Percentiles rank a stretch among this genome's conserved stretches.
Conservation (phyloP, 2,329 filamentous ascomycete genomes). For the Apiospora hydei region DNA sequence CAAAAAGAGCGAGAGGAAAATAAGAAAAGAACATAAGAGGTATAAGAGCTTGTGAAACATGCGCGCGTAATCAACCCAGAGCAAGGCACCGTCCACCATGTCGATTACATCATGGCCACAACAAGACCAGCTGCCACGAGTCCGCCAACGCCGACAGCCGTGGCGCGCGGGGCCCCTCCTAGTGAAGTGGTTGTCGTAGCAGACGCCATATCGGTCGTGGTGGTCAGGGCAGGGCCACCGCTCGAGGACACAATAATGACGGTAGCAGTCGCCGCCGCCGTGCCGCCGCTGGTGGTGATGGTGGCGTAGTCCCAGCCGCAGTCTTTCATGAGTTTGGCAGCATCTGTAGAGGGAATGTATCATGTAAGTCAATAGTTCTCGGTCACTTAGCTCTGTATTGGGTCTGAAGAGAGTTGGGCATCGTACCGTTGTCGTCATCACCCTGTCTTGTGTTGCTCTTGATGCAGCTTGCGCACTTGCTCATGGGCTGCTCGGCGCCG, state of each 20-base stretch:
- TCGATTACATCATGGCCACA: background rate
- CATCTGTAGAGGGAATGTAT: conserved; percentile 24
- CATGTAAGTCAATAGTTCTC: background rate
- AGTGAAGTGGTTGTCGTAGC: background rate
- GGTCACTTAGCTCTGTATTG: background rate
- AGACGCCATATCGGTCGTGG: background rate
- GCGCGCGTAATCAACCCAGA: background rate
- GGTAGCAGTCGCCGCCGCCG: background rate
- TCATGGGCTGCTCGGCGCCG: conserved; percentile 28
- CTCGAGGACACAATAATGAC: background rate
- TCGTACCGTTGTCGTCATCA: conserved; percentile 30
- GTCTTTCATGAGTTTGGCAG: conserved; percentile 34
- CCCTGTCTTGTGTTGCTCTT: conserved; percentile 29
- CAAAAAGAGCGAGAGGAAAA: background rate
- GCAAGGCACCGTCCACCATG: too few relatives aligned
- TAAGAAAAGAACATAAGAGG: background rate
- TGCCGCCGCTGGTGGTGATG: background rate
- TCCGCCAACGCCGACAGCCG: background rate
- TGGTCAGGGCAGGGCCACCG: background rate
- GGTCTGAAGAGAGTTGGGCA: background rate
- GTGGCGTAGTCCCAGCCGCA: conserved; percentile 33
- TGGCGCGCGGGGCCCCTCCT: background rate
- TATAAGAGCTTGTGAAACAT: background rate
- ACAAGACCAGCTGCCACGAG: background rate
- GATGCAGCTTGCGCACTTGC: conserved; percentile 33